Evolutionary conservation across 2,329 filamentous ascomycete genomes (phyloP).

Genomic region (Xylariaceae sp.): DNA sequence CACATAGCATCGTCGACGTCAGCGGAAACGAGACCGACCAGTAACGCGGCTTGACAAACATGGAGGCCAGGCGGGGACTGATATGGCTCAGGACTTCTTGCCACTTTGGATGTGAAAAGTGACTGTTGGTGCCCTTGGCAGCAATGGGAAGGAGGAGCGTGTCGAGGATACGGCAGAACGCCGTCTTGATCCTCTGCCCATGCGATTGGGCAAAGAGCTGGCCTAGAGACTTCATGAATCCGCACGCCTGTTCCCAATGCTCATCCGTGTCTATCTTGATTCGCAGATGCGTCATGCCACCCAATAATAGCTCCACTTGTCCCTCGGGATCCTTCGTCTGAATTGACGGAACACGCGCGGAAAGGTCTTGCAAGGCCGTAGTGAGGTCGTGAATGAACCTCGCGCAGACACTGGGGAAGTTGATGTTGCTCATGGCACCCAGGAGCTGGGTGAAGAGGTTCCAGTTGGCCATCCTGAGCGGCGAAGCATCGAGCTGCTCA

Average conservation of each 20-base stretch:
- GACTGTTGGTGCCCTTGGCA: constrained; percentile 66
- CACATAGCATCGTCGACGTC: constrained; percentile 79
- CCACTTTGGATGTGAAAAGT: constrained; percentile 81
- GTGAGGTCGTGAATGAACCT: constrained; percentile 80
- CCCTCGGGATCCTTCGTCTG: constrained; percentile 66
- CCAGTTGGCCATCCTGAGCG: constrained; percentile 90
- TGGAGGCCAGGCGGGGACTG: constrained; percentile 70
- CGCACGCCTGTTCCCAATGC: constrained; percentile 79
- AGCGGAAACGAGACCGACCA: constrained; percentile 87
- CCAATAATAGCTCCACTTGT: constrained; percentile 79
- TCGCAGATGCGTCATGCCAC: constrained; percentile 85
- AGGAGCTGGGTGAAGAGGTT: constrained; percentile 86
- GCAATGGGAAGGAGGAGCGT: constrained; percentile 82
- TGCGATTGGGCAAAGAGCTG: constrained; percentile 80
- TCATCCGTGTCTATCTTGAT: constrained; percentile 69
- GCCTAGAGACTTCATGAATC: constrained; percentile 77
- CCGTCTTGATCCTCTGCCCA: constrained; percentile 84
- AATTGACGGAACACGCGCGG: constrained; percentile 58
- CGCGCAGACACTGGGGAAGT: constrained; percentile 77
- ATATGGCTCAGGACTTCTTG: constrained; percentile 75
- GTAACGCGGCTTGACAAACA: constrained; percentile 87
- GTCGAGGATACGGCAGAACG: constrained; percentile 89
- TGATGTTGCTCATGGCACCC: constrained; percentile 92
- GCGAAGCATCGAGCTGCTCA: constrained; percentile 70
- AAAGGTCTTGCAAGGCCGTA: constrained; percentile 67